These are phyloP conservation scores for Pseudogymnoascus sp. DNA, from an alignment of 2,329 filamentous ascomycete genomes.

Conservation along the genomic window DNA sequence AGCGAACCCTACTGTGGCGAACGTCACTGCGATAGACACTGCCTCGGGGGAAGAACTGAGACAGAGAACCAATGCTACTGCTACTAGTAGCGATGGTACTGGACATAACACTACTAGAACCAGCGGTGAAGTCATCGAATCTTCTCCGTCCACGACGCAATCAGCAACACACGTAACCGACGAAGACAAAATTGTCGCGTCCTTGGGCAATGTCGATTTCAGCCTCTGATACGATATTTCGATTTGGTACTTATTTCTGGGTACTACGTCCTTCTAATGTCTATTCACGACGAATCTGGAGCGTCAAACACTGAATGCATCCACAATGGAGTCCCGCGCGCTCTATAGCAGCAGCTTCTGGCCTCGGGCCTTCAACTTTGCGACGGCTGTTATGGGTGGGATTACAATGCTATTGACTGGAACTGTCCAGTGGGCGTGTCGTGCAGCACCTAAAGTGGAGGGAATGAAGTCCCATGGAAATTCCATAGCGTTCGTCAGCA, in stretches of 20 bases:
- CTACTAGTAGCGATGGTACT: constrained; percentile 21
- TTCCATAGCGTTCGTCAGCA: background rate
- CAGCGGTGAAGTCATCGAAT: constrained; percentile 24
- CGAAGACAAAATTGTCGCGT: constrained; percentile 49
- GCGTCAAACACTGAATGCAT: background rate
- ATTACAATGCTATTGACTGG: background rate
- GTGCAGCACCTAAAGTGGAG: background rate
- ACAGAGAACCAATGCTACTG: constrained; percentile 24
- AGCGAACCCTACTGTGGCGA: constrained; percentile 23
- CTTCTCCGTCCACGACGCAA: constrained; percentile 33
- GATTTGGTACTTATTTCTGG: background rate
- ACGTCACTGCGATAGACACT: constrained; percentile 23
- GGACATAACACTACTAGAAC: constrained; percentile 9
- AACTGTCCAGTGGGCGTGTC: background rate
- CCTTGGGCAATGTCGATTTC: constrained; percentile 56
- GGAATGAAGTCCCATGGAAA: background rate
- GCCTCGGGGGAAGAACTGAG: constrained; percentile 24
- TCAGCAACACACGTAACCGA: constrained; percentile 31
- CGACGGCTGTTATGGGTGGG: background rate
- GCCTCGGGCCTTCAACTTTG: background rate
- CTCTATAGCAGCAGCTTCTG: background rate
- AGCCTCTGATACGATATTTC: constrained; percentile 45
- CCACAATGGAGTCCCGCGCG: background rate
- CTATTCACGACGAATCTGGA: background rate
- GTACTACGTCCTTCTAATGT: background rate